Conservation (phyloP, 2,329 filamentous ascomycete species). For the Cladophialophora carrionii region DNA sequence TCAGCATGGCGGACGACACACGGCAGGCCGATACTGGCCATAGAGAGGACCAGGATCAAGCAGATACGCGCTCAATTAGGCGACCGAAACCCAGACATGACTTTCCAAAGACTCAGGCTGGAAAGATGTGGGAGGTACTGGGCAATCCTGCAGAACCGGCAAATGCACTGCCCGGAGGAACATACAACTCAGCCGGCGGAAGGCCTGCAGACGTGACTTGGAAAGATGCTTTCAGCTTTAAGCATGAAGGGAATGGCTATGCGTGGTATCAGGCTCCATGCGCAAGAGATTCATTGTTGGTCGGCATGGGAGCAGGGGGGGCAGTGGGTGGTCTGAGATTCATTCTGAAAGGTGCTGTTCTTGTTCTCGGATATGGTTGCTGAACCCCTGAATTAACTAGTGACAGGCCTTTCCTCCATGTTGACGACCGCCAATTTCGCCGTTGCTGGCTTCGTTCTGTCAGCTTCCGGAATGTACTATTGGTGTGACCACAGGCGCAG, state of each 20-base stretch:
- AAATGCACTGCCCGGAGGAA: constrained; percentile 60
- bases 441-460: constrained; percentile 72
- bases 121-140: constrained; percentile 54
- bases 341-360: constrained; percentile 68
- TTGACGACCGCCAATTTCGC: constrained; percentile 71
- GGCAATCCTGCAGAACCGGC: constrained; percentile 55
- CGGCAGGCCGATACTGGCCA: constrained; percentile 38
- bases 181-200: constrained; percentile 64
- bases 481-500: constrained; percentile 76
- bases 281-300: constrained; percentile 77
- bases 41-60: constrained; percentile 20
- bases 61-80: constrained; percentile 17
- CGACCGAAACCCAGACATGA: constrained; percentile 47
- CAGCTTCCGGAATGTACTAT: constrained; percentile 75
- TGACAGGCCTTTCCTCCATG: constrained; percentile 23
- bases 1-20: constrained; percentile 48
- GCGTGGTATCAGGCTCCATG: constrained; percentile 80
- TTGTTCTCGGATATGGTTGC: constrained; percentile 37
- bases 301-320: constrained; percentile 80
- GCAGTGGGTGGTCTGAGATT: constrained; percentile 73
- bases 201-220: constrained; percentile 49
- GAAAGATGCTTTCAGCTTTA: constrained; percentile 52
- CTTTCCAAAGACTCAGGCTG: constrained; percentile 50
- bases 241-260: constrained; percentile 68
- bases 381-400: constrained; percentile 14